These are phyloP conservation scores for Pseudocercospora musae DNA, from an alignment of 2,329 filamentous ascomycete genomes.

Conservation along the genomic window DNA sequence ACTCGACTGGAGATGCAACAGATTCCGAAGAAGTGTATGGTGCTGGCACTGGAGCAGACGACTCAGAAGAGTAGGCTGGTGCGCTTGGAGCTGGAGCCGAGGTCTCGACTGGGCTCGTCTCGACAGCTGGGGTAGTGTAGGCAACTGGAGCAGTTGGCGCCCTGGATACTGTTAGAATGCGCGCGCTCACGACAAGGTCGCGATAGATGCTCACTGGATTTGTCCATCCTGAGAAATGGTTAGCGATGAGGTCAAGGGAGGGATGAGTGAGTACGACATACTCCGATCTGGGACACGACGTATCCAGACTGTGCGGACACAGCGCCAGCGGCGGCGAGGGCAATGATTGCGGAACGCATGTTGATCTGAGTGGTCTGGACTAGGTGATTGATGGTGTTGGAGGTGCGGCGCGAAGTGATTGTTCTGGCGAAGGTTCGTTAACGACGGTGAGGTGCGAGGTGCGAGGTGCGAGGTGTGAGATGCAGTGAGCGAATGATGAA, in stretches of 20 bases:
- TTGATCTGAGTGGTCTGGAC: slow-evolving; percentile 14
- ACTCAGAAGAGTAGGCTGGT: slow-evolving; percentile 1
- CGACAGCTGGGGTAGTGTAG: slow-evolving; percentile 3
- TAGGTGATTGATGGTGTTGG: slow-evolving; percentile 7
- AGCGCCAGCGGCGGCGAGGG: slow-evolving; percentile 21
- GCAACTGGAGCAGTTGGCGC: slow-evolving; percentile 15
- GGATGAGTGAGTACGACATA: slow-evolving; percentile 1
- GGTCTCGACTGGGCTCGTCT: slow-evolving; percentile 7
- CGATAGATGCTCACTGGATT: slow-evolving; percentile 13
- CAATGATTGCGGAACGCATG: slow-evolving; percentile 23
- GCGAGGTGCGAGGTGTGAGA: slow-evolving; percentile 8
- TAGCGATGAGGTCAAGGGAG: slow-evolving; percentile 5
- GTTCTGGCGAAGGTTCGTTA: slow-evolving; percentile 3
- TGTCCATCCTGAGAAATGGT: slow-evolving; percentile 17
- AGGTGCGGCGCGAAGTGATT: slow-evolving; percentile 1
- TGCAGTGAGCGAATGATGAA: slow-evolving; percentile 3
- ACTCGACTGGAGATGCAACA: slow-evolving; percentile 5
- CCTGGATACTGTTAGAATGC: background rate
- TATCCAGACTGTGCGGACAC: slow-evolving; percentile 15
- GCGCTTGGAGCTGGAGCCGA: slow-evolving; percentile 7
- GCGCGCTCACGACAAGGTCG: background rate
- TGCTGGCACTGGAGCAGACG: slow-evolving; percentile 2
- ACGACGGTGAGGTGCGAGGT: slow-evolving; percentile 10
- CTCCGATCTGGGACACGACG: slow-evolving; percentile 22
- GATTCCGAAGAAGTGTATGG: slow-evolving; percentile 4